Evolutionary conservation across 2,329 filamentous ascomycete genomes (phyloP).

Genomic region (Claviceps citrina): DNA sequence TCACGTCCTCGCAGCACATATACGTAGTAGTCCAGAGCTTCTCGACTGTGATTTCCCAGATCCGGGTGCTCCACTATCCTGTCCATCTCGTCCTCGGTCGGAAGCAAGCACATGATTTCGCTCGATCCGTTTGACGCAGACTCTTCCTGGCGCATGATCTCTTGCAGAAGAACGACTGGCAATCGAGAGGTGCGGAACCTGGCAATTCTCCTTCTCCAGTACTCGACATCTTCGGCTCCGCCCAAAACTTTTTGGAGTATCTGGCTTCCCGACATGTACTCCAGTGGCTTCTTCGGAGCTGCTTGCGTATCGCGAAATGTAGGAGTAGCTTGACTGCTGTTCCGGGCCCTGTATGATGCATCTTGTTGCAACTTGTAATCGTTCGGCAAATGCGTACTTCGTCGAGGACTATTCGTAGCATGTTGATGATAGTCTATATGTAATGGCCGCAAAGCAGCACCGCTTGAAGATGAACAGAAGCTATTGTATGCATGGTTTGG

Average conservation of each 20-base stretch:
- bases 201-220: conserved; percentile 12
- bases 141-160: conserved; percentile 14
- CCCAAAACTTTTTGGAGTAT: conserved; percentile 13
- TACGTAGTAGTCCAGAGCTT: conserved; percentile 13
- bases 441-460: background rate
- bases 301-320: background rate
- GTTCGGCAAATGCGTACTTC: background rate
- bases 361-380: background rate
- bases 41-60: conserved; percentile 10
- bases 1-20: conserved; percentile 16
- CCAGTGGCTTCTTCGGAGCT: conserved; percentile 9
- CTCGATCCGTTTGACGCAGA: conserved; percentile 6
- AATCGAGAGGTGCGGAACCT: conserved; percentile 14
- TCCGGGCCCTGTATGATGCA: background rate
- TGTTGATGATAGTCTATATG: background rate
- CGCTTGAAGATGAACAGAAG: background rate
- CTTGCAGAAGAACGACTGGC: conserved; percentile 18
- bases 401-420: background rate
- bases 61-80: conserved; percentile 9
- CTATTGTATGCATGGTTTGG: background rate
- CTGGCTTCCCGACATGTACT: conserved; percentile 11
- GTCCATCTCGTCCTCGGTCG: conserved; percentile 12
- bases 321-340: background rate
- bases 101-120: conserved; percentile 13
- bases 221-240: background rate